Percentiles rank a stretch among this genome's conserved stretches.
These are phyloP conservation scores for Ceratobasidium theobromae DNA, from an alignment of 1,284 basidiomycete species.

Conservation along the genomic window DNA sequence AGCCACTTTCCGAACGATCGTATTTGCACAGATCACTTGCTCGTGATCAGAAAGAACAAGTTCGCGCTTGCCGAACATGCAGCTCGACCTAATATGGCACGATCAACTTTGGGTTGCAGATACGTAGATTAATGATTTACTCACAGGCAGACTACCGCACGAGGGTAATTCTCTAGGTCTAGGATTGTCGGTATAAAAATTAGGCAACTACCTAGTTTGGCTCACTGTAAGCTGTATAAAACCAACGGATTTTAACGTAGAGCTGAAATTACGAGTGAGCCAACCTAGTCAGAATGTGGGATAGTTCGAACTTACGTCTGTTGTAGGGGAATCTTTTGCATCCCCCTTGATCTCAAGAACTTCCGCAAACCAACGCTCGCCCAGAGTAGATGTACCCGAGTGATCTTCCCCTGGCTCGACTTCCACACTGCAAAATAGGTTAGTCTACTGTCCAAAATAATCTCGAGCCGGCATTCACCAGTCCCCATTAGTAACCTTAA, in stretches of 20 bases:
- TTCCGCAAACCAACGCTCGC: conserved; percentile 10
- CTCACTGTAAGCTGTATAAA: conserved; percentile 1
- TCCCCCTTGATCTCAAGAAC: conserved; percentile 9
- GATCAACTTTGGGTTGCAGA: too few relatives aligned
- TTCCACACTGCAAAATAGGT: background rate
- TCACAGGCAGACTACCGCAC: too few relatives aligned
- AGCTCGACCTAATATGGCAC: background rate
- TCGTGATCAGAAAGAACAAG: conserved; percentile 1
- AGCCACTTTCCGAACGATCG: background rate
- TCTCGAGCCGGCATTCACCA: background rate
- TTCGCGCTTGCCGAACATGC: conserved; percentile 4
- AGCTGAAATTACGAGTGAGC: background rate
- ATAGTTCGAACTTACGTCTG: background rate
- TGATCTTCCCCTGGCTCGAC: background rate
- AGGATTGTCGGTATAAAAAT: background rate
- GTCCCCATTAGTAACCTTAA: background rate
- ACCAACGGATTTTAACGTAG: background rate
- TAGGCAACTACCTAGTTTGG: background rate
- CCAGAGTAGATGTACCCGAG: background rate
- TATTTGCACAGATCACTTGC: background rate
- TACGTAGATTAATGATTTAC: too few relatives aligned
- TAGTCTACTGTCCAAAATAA: background rate
- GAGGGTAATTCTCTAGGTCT: too few relatives aligned
- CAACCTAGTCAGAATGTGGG: too few relatives aligned
- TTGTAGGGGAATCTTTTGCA: background rate